phyloP scores from a whole-genome alignment of 441 rosid genomes.

The Adansonia madagascariensis region DNA sequence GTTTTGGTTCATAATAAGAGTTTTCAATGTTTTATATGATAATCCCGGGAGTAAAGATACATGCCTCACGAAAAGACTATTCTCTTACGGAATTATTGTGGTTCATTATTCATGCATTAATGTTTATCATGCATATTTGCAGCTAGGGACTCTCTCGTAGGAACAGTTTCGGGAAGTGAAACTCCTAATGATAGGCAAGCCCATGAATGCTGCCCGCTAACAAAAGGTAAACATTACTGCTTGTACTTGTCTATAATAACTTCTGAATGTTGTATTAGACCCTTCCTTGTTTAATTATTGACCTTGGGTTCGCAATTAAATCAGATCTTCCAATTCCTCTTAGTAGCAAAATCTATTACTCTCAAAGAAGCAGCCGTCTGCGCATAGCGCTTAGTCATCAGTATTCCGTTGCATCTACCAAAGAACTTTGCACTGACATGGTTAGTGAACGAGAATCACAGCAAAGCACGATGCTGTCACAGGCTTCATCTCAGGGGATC shows the following conservation, averaged over 20 bases:
- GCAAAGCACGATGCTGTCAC: conserved; percentile 28
- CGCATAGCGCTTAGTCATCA: conserved; percentile 47
- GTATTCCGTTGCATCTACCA: conserved; percentile 37
- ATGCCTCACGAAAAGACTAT: neutral
- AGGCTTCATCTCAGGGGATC: conserved; percentile 35
- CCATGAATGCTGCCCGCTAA: conserved; percentile 23
- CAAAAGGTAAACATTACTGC: conserved; percentile 30
- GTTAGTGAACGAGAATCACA: conserved; percentile 35
- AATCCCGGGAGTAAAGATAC: neutral
- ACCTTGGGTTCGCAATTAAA: conserved; percentile 26
- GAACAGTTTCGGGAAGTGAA: conserved; percentile 30
- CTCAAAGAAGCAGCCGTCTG: conserved; percentile 58
- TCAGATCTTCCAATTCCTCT: conserved; percentile 60
- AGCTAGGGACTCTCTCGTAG: conserved; percentile 35
- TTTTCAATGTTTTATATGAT: neutral
- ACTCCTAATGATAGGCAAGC: conserved; percentile 26
- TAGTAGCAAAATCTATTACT: conserved; percentile 66
- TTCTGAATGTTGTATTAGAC: conserved; percentile 22
- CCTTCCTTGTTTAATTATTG: conserved; percentile 13
- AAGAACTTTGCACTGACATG: conserved; percentile 31
- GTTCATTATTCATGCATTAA: conserved; percentile 6
- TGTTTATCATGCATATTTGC: conserved; percentile 25
- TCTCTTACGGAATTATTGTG: neutral
- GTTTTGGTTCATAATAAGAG: neutral
- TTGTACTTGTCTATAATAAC: neutral